phyloP scores from a whole-genome alignment of 176 grass and related monocot species.

The sorghum (Sorghum bicolor) region DNA sequence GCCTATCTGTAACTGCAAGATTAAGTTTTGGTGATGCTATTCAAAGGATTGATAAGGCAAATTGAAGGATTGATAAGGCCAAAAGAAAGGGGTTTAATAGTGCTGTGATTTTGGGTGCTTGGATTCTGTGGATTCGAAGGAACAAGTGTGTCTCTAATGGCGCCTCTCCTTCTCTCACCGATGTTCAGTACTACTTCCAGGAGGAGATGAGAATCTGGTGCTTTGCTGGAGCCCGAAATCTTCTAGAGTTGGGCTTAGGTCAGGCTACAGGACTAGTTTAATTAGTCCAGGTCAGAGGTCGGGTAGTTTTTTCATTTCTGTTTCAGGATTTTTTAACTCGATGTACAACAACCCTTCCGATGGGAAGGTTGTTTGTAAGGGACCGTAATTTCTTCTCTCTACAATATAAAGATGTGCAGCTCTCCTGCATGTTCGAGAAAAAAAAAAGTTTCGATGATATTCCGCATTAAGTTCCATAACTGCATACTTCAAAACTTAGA shows the following conservation, averaged over 20 bases:
- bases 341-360: not conserved
- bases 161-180: not conserved
- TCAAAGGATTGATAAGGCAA: not conserved
- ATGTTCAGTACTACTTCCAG: not conserved
- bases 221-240: no score
- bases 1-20: not conserved
- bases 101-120: not conserved
- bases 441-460: not conserved
- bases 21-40: not conserved
- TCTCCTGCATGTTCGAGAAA: not conserved
- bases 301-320: not conserved
- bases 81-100: not conserved
- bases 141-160: not conserved
- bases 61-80: not conserved
- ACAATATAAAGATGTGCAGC: not conserved
- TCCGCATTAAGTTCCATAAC: not conserved
- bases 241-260: no score
- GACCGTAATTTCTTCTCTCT: not conserved
- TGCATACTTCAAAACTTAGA: not conserved
- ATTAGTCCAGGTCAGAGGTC: not conserved
- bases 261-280: not conserved
- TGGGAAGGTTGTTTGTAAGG: not conserved
- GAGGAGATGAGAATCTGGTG: not conserved
- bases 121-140: not conserved
- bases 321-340: not conserved